Conservation (phyloP, 345 rosid genomes). For the Carallia pectinifolia region DNA sequence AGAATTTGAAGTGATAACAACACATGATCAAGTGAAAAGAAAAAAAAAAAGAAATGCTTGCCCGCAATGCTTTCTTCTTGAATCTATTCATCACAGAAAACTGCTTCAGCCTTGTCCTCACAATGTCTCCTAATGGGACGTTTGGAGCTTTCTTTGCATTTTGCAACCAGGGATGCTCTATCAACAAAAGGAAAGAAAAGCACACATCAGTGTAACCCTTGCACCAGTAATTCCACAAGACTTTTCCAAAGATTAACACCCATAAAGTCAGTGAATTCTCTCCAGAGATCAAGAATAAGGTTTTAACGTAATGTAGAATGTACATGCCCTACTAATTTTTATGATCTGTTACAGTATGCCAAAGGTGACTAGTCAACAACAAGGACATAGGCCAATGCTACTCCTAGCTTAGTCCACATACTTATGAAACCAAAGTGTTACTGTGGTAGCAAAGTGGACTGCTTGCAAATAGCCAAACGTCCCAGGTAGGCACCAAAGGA, state of each 20-base stretch:
- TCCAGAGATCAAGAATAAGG: no score
- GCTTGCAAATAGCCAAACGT: no score
- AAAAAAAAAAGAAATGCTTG: slow-evolving; percentile 32
- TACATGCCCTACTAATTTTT: no score
- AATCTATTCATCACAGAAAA: slow-evolving; percentile 95
- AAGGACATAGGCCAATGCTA: neutral
- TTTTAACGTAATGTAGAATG: no score
- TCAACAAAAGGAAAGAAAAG: slow-evolving; percentile 18
- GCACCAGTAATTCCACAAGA: neutral
- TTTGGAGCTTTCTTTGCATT: slow-evolving; percentile 94
- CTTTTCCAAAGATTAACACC: neutral
- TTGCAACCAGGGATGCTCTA: slow-evolving; percentile 94
- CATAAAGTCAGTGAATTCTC: no score
- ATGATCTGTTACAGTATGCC: neutral
- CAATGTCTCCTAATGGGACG: slow-evolving; percentile 94
- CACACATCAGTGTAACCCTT: slow-evolving; percentile 4
- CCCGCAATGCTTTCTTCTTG: slow-evolving; percentile 88
- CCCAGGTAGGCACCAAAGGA: no score
- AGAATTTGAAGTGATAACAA: slow-evolving; percentile 5
- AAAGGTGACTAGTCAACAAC: neutral
- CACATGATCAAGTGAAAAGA: neutral
- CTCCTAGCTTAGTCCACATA: no score
- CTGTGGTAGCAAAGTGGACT: no score
- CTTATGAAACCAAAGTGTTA: no score
- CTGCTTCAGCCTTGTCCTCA: slow-evolving; percentile 89